These are phyloP conservation scores for Ceriops zippeliana DNA, from an alignment of 345 rosid genomes.

Conservation along the genomic window DNA sequence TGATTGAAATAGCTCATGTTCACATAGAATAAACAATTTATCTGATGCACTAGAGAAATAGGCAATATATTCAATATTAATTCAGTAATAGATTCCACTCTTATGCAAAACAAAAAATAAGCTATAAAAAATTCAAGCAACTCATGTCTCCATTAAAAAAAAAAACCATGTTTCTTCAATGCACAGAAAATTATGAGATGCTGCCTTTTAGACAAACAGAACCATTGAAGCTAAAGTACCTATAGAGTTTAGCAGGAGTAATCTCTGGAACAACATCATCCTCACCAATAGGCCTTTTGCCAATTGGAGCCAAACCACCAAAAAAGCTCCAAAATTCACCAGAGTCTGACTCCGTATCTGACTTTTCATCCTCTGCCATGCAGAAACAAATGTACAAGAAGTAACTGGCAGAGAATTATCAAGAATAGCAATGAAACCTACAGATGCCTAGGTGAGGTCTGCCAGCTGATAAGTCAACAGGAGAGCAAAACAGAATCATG, in stretches of 20 bases:
- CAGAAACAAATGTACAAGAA: slow-evolving; percentile 17
- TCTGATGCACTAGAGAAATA: too few species aligned
- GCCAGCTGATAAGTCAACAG: not conserved
- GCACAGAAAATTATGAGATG: not conserved
- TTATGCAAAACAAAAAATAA: too few species aligned
- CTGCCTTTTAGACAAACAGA: slow-evolving; percentile 19
- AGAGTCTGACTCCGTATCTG: slow-evolving; percentile 90
- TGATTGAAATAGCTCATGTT: too few species aligned
- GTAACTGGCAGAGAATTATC: slow-evolving; percentile 9
- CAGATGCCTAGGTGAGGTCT: not conserved
- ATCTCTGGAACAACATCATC: slow-evolving; percentile 71
- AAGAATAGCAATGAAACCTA: not conserved
- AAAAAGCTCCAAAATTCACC: slow-evolving; percentile 90
- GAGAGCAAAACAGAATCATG: not conserved
- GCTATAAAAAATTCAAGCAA: too few species aligned
- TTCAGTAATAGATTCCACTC: too few species aligned
- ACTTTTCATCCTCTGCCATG: slow-evolving; percentile 73
- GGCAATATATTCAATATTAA: too few species aligned
- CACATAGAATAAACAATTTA: too few species aligned
- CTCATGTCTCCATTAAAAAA: not conserved
- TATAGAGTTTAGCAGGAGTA: slow-evolving; percentile 64
- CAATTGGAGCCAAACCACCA: slow-evolving; percentile 96
- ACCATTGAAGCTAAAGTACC: slow-evolving; percentile 38
- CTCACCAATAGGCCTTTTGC: slow-evolving; percentile 68
- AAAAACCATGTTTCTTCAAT: too few species aligned